A percentile compares a stretch with the other conserved stretches of the same genome.
These are phyloP conservation scores for Fusarium sp. DNA, from an alignment of 2,329 filamentous ascomycete species.

Conservation along the genomic window DNA sequence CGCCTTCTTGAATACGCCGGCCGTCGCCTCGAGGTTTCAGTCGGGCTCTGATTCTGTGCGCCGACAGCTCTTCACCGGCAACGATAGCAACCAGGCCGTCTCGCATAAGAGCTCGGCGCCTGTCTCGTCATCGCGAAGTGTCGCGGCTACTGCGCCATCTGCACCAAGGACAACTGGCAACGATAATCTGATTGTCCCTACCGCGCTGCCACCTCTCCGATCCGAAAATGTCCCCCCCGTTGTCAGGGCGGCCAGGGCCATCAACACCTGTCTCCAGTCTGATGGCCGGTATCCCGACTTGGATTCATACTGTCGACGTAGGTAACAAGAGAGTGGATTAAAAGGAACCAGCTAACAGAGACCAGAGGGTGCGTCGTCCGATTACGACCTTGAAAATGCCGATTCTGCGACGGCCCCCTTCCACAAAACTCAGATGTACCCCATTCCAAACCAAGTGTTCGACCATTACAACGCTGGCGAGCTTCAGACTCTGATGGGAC, in stretches of 20 bases:
- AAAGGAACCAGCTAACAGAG: constrained; percentile 37
- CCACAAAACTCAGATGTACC: constrained; percentile 84
- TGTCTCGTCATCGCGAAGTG: constrained; percentile 32
- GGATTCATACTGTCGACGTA: constrained; percentile 88
- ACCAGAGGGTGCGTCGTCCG: constrained; percentile 86
- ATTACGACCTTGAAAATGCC: constrained; percentile 81
- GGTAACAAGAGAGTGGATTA: constrained; percentile 50
- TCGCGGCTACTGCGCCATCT: constrained; percentile 38
- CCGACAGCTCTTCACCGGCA: constrained; percentile 59
- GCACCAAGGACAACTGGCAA: constrained; percentile 36
- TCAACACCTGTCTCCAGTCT: constrained; percentile 79
- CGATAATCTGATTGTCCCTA: constrained; percentile 45
- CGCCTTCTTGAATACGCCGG: constrained; percentile 80
- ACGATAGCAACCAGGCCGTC: constrained; percentile 40
- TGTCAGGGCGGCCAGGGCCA: constrained; percentile 80
- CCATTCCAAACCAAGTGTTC: constrained; percentile 91
- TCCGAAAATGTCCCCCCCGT: constrained; percentile 69
- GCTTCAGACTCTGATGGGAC: constrained; percentile 90
- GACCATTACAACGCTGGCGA: constrained; percentile 90
- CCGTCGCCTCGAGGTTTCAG: constrained; percentile 61
- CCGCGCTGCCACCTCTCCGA: constrained; percentile 55
- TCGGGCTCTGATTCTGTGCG: constrained; percentile 57
- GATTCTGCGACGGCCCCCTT: constrained; percentile 86
- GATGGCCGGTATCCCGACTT: constrained; percentile 89
- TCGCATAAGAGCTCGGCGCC: constrained; percentile 30